Evolutionary conservation across 2,329 filamentous ascomycete genomes (phyloP), one percentile per base, ranked within the genome.

Genomic region (Didymella pinodella): DNA sequence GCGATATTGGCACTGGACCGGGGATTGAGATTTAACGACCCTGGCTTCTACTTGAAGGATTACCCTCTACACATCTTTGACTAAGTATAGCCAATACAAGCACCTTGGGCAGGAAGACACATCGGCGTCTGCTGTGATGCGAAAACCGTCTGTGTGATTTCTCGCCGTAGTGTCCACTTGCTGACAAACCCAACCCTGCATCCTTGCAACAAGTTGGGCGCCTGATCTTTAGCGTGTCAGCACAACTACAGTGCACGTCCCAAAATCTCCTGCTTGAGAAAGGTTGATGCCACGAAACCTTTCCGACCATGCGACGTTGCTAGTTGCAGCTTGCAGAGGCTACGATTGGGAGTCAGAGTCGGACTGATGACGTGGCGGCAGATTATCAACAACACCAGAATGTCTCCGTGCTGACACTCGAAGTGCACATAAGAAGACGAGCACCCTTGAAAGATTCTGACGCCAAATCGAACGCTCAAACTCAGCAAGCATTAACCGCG

Each of bases 251-350:
- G 22, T n/a, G 52, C 52, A 55, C 45, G 38, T 48, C 38, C 53
- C n/a, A 36, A 55, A 52, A 55, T 45, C 25, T 49, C 36, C 53
- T 45, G 14, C 46, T 48, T 14, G 7, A 38, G 53, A 38, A 55
- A 55, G 38, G 46, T 49, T 5, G 12, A 1, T 25, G 34, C 10
- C 12, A 29, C 2, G 2, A n/a, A 12, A 2, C 8, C 8, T 8
- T 22, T n/a, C 8, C 11, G 20, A 36, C 11, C 10, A 16, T 16
- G n/a, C 28, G 18, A 20, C 3, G 11, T 14, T 28, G 8, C 28
- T 5, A 3, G 34, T 48, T 22, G 36, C 45, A 34, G 18, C 34
- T 41, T 47, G 10, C 36, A 40, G 8, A 20, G 20, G 36, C 7
- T 18, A 4, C 18, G 6, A 40, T 40, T 20, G n/a, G 3, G n/a